phyloP scores from a whole-genome alignment of 352 stramenopile species.

The Phytophthora nicotianae region DNA sequence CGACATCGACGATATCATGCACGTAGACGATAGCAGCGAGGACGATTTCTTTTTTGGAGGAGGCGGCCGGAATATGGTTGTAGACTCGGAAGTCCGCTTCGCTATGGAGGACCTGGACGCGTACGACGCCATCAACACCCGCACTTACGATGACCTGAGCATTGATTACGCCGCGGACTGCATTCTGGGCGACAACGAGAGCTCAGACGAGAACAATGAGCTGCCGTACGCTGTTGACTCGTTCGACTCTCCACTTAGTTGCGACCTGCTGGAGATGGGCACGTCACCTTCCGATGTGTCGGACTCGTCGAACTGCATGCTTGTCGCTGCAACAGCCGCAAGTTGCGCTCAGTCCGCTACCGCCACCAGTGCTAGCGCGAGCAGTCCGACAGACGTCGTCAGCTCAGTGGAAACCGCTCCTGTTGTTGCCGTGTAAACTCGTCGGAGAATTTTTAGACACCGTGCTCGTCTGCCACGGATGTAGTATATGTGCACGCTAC shows the following conservation, averaged over 20 bases:
- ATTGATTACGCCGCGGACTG: conserved; percentile 75
- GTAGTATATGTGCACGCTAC: conserved; percentile 36
- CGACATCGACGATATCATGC: conserved; percentile 51
- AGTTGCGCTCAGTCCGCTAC: conserved; percentile 31
- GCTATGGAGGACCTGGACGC: conserved; percentile 79
- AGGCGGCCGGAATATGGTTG: conserved; percentile 44
- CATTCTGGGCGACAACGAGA: conserved; percentile 65
- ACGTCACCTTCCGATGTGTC: conserved; percentile 74
- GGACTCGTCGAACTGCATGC: conserved; percentile 48
- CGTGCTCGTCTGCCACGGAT: conserved; percentile 19
- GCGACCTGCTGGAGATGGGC: conserved; percentile 63
- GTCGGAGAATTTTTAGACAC: conserved; percentile 14
- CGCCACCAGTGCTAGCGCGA: conserved; percentile 11
- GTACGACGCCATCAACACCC: conserved; percentile 60
- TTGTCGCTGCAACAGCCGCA: conserved; percentile 38
- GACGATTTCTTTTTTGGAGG: conserved; percentile 60
- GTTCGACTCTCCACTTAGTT: conserved; percentile 56
- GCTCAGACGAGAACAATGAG: conserved; percentile 59
- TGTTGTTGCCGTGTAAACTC: conserved; percentile 33
- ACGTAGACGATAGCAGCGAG: conserved; percentile 54
- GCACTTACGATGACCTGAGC: conserved; percentile 66
- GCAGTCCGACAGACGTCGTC: conserved; percentile 21
- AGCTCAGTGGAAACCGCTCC: conserved; percentile 22
- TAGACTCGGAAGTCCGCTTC: conserved; percentile 63
- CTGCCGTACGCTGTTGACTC: conserved; percentile 68